Evolutionary conservation across 2,329 filamentous ascomycete genomes (phyloP), one percentile per base, ranked within the genome.

Genomic region (Cercospora sesami): DNA sequence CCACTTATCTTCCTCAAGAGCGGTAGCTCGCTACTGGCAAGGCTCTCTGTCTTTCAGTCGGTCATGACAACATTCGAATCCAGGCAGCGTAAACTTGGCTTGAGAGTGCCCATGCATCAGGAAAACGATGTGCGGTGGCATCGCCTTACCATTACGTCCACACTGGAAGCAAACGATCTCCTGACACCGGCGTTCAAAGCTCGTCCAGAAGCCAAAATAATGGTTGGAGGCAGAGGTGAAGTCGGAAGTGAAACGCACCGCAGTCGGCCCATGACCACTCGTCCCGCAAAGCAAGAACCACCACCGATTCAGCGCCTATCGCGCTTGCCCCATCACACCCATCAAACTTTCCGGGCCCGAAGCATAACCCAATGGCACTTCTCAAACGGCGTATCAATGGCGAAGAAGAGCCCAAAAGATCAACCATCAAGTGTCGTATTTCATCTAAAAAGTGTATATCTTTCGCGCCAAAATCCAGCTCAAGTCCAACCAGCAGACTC

Each of bases 401-500:
- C 48, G 48, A 28, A 55, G 48, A 55, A n/a, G 5, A 55, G 48
- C 48, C 48, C 48, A 26, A 53, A 51, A 51, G 33, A 42, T 42
- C 36, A 42, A 42, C 36, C 36, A n/a, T 42, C 16, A 16, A 42
- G 36, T 28, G 8, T 18, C 39, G 42, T 14, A 30, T 26, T 62
- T 62, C 28, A 62, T 62, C 36, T 28, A 30, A 62, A 33, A 45
- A 21, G 26, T 51, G 39, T 28, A 48, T 45, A 39, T 30, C 45
- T 30, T 23, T 62, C 26, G 23, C 26, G 36, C 39, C 21, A 45
- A 60, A 31, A 51, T 31, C 5, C 58, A 31, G 3, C 18, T n/a
- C 39, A 12, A 65, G 64, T 65, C 57, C 64, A 61, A 33, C 64
- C 64, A 65, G 64, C 64, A 65, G 64, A 65, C 58, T 65, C 36